Conservation (phyloP, 768 basidiomycete genomes). For the Auriscalpium microsporum region DNA sequence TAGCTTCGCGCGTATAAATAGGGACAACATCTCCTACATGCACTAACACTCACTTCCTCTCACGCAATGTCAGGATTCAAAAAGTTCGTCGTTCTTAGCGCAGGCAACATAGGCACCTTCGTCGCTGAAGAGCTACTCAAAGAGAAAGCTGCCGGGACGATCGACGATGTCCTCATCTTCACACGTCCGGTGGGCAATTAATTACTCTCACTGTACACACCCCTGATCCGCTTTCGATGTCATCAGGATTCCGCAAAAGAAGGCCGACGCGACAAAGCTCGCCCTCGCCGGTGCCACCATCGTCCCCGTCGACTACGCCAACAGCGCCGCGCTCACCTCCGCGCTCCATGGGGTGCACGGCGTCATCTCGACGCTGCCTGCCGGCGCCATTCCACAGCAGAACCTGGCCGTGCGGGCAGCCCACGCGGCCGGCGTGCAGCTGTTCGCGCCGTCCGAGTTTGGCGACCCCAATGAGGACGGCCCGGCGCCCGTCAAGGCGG, state of each 20-base stretch:
- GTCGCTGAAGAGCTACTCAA: not conserved
- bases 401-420: slow-evolving; percentile 3
- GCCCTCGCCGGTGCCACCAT: slow-evolving; percentile 1
- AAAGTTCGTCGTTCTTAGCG: not conserved
- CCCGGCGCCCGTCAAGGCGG: slow-evolving; percentile 3
- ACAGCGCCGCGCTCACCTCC: slow-evolving; percentile 1
- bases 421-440: slow-evolving; percentile 4
- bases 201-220: too few species aligned
- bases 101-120: not conserved
- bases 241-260: too few species aligned
- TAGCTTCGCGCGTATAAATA: too few species aligned
- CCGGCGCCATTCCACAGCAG: not conserved
- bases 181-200: too few species aligned
- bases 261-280: not conserved
- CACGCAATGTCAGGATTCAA: not conserved
- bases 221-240: too few species aligned
- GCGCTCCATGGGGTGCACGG: slow-evolving; percentile 5
- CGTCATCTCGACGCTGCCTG: slow-evolving; percentile 7
- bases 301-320: slow-evolving; percentile 6
- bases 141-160: not conserved
- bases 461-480: slow-evolving; percentile 1
- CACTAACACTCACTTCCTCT: too few species aligned
- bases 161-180: not conserved
- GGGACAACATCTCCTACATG: too few species aligned
- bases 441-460: slow-evolving; percentile 11